These are phyloP conservation scores for Phaseolus lunatus DNA, from an alignment of 306 rosid species.

Conservation along the genomic window DNA sequence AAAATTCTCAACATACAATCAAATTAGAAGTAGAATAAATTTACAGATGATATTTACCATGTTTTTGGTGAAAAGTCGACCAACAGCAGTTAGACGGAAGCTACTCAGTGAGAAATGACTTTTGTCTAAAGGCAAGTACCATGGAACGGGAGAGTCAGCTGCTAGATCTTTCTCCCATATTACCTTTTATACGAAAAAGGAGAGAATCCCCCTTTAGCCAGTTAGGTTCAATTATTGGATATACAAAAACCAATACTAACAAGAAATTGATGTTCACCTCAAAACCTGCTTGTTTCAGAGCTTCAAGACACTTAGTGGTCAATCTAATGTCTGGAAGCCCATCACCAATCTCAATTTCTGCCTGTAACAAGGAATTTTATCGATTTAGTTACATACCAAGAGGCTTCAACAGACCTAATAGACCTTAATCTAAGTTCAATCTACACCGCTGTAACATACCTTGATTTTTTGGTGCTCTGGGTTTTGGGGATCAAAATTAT, in stretches of 20 bases:
- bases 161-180: constrained; percentile 92
- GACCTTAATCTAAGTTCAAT: not conserved
- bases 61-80: constrained; percentile 84
- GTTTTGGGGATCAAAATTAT: constrained; percentile 80
- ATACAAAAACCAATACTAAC: constrained; percentile 14
- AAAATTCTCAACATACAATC: constrained; percentile 17
- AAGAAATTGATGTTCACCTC: constrained; percentile 65
- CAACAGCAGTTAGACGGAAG: constrained; percentile 85
- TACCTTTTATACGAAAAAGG: constrained; percentile 55
- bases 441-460: constrained; percentile 52
- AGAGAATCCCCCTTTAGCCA: not conserved
- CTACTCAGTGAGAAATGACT: constrained; percentile 87
- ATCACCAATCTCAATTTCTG: constrained; percentile 92
- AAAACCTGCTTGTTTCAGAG: constrained; percentile 93
- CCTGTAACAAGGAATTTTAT: constrained; percentile 56
- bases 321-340: constrained; percentile 95
- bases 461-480: constrained; percentile 82
- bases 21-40: constrained; percentile 31
- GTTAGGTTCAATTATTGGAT: constrained; percentile 7
- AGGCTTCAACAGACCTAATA: constrained; percentile 16
- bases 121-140: constrained; percentile 95
- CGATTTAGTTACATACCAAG: constrained; percentile 9
- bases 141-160: constrained; percentile 69
- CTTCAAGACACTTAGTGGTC: constrained; percentile 86
- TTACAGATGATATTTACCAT: constrained; percentile 58